Evolutionary conservation across 2,329 filamentous ascomycete genomes (phyloP).

Genomic region (Alternaria gansuensis): DNA sequence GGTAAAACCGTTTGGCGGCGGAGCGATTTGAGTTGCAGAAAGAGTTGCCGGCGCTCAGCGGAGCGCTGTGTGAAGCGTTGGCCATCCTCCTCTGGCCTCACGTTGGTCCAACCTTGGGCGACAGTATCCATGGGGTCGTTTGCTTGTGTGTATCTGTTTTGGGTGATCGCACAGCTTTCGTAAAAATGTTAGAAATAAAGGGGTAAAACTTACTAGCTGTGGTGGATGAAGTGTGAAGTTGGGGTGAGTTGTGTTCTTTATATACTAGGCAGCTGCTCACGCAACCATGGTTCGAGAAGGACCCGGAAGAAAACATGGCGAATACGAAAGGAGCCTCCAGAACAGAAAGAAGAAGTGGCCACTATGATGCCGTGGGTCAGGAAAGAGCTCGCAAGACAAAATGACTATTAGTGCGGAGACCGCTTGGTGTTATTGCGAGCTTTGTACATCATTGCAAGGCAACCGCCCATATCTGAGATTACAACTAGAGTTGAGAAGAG

Average conservation of each 20-base stretch:
- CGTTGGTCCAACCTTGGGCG: neutral
- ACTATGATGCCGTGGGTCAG: neutral
- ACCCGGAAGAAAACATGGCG: neutral
- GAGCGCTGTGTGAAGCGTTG: neutral
- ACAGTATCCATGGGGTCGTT: conserved; percentile 3
- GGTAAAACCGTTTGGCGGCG: neutral
- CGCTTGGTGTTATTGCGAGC: neutral
- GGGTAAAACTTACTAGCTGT: neutral
- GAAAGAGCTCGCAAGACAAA: neutral
- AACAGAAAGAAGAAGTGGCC: neutral
- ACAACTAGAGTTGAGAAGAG: no score
- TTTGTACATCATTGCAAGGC: no score
- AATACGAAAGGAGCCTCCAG: neutral
- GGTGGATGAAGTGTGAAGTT: neutral
- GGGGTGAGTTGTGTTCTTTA: neutral
- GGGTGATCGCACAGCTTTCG: neutral
- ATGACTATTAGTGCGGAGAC: neutral
- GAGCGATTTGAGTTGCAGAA: neutral
- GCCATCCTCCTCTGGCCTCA: neutral
- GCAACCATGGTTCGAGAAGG: neutral
- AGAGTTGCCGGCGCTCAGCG: neutral
- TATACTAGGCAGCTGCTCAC: neutral
- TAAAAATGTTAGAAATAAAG: neutral
- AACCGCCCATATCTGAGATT: no score
- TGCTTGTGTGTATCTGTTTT: neutral